Evolutionary conservation across 1,284 basidiomycete genomes (phyloP).

Genomic region (Laetiporus sulphureus): DNA sequence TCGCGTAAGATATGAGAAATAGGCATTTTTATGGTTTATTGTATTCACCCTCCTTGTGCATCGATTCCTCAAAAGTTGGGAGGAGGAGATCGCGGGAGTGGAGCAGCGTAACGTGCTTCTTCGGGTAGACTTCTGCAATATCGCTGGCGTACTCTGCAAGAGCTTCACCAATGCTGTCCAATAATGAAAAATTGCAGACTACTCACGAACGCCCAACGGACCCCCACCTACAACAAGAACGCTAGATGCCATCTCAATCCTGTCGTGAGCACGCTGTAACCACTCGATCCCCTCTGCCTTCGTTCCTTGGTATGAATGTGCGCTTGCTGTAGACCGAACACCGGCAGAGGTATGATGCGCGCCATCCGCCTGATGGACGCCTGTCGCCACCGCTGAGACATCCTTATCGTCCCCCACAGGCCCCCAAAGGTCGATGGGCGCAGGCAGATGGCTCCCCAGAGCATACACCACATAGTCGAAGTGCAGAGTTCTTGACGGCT

Average conservation of each 20-base stretch:
- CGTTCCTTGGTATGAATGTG: too few relatives aligned
- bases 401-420: conserved; percentile 15
- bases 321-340: too few relatives aligned
- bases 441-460: conserved; percentile 48
- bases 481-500: conserved; percentile 18
- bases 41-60: conserved; percentile 52
- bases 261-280: conserved; percentile 39
- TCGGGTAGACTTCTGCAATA: conserved; percentile 53
- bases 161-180: background rate
- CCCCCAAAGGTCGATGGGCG: conserved; percentile 52
- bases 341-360: background rate
- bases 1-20: too few relatives aligned
- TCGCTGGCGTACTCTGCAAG: conserved; percentile 61
- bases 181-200: background rate
- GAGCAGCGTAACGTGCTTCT: conserved; percentile 57
- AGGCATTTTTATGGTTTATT: too few relatives aligned
- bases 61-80: conserved; percentile 47
- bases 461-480: conserved; percentile 57
- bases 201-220: conserved; percentile 56
- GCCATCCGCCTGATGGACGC: background rate
- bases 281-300: conserved; percentile 43
- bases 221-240: conserved; percentile 57
- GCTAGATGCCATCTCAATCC: conserved; percentile 35
- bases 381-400: conserved; percentile 1
- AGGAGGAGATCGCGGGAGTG: conserved; percentile 58